Evolutionary conservation across 2,329 filamentous ascomycete species (phyloP).

Genomic region (Diaporthe sp.): DNA sequence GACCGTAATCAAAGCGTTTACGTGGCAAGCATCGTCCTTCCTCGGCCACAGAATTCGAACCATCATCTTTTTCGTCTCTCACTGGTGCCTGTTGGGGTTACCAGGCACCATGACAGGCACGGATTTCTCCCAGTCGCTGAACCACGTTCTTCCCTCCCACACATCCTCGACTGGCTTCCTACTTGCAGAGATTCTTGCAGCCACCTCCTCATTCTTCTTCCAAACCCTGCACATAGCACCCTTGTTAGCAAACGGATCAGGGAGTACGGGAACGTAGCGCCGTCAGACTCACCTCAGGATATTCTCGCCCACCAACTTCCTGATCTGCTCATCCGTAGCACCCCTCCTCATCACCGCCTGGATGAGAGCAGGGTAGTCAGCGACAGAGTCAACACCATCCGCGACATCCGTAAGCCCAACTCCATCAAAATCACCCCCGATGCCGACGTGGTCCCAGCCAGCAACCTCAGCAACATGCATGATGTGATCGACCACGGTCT

Average conservation of each 20-base stretch:
- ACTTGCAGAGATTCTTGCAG: neutral
- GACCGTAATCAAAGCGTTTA: neutral
- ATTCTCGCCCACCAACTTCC: constrained; percentile 72
- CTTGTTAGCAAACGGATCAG: neutral
- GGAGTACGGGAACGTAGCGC: neutral
- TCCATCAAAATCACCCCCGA: constrained; percentile 75
- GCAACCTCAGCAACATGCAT: constrained; percentile 72
- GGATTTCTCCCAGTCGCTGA: constrained; percentile 13
- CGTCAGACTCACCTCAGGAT: constrained; percentile 54
- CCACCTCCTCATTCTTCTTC: constrained; percentile 25
- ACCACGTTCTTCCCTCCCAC: constrained; percentile 19
- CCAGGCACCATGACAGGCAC: constrained; percentile 26
- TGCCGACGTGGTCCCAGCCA: constrained; percentile 76
- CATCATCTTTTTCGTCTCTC: neutral
- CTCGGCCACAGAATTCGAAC: too few relatives aligned
- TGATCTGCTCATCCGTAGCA: constrained; percentile 69
- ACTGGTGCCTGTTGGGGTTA: constrained; percentile 16
- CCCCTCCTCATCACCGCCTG: constrained; percentile 69
- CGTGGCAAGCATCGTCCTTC: neutral
- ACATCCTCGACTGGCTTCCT: constrained; percentile 32
- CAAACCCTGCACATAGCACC: neutral
- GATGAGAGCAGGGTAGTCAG: constrained; percentile 74
- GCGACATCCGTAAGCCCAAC: constrained; percentile 64
- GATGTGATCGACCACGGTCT: constrained; percentile 74
- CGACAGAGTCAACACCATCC: constrained; percentile 73